A percentile compares a stretch with the other conserved stretches of the same genome.
Conservation (phyloP, 2,329 filamentous ascomycete genomes). For the Leptographium radiaticola region DNA sequence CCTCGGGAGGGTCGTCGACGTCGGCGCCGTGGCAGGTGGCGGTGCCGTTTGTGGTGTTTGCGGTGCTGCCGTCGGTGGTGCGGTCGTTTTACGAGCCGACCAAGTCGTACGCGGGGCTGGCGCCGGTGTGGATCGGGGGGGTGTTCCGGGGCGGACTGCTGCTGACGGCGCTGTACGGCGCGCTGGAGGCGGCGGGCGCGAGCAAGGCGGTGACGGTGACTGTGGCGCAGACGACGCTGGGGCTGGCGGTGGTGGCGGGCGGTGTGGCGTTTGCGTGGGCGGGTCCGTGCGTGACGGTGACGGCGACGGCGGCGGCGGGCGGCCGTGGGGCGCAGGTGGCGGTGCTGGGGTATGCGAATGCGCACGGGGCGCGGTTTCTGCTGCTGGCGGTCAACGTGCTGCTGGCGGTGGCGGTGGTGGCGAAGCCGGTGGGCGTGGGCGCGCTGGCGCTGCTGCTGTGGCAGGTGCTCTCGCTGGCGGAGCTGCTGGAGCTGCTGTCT, state of each 20-base stretch:
- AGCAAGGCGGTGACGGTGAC: slow-evolving; percentile 66
- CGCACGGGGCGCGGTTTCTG: slow-evolving; percentile 83
- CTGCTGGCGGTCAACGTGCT: slow-evolving; percentile 70
- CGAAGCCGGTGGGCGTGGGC: slow-evolving; percentile 89
- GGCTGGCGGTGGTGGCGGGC: slow-evolving; percentile 69
- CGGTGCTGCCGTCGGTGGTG: slow-evolving; percentile 61
- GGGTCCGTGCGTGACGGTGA: slow-evolving; percentile 69
- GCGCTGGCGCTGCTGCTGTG: slow-evolving; percentile 71
- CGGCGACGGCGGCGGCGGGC: slow-evolving; percentile 32
- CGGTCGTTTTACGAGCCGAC: slow-evolving; percentile 72
- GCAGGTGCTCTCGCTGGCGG: slow-evolving; percentile 71
- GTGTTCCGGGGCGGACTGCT: slow-evolving; percentile 65
- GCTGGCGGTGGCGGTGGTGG: slow-evolving; percentile 63
- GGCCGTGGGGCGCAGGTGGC: slow-evolving; percentile 44
- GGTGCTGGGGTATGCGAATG: slow-evolving; percentile 82
- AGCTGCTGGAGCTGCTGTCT: slow-evolving; percentile 43
- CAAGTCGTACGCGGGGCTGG: slow-evolving; percentile 76
- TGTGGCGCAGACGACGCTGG: slow-evolving; percentile 68
- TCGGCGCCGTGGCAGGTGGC: slow-evolving; percentile 80
- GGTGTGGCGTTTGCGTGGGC: slow-evolving; percentile 77
- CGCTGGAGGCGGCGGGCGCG: slow-evolving; percentile 64
- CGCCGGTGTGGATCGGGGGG: slow-evolving; percentile 71
- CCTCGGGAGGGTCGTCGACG: slow-evolving; percentile 80
- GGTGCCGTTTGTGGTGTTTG: slow-evolving; percentile 63
- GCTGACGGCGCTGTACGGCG: slow-evolving; percentile 72